A percentile compares a stretch with the other conserved stretches of the same genome.
These are phyloP conservation scores for Alternaria angustiovoidea DNA, from an alignment of 2,329 filamentous ascomycete genomes.

Conservation along the genomic window DNA sequence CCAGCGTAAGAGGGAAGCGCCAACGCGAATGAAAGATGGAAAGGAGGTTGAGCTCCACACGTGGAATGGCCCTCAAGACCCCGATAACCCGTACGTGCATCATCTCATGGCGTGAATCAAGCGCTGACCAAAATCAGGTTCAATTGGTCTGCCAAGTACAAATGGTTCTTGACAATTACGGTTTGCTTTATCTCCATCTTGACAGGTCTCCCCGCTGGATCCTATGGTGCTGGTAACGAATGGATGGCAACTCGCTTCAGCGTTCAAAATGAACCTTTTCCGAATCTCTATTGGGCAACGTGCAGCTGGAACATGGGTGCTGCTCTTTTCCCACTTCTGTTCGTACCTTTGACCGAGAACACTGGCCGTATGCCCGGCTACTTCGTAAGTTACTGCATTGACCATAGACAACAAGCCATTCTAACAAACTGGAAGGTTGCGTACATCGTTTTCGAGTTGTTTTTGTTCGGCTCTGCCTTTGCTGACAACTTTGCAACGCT, in stretches of 20 bases:
- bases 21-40: conserved; percentile 21
- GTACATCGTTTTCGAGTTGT: conserved; percentile 54
- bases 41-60: conserved; percentile 36
- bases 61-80: conserved; percentile 34
- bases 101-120: no score
- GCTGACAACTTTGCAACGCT: conserved; percentile 56
- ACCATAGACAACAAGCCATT: not conserved
- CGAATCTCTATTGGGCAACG: conserved; percentile 50
- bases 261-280: conserved; percentile 49
- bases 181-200: conserved; percentile 56
- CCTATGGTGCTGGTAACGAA: conserved; percentile 49
- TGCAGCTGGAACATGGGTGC: conserved; percentile 53
- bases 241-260: conserved; percentile 49
- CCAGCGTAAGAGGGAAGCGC: conserved; percentile 11
- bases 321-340: conserved; percentile 51
- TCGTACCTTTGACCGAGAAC: conserved; percentile 54
- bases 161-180: conserved; percentile 53
- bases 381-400: conserved; percentile 35
- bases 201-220: conserved; percentile 53
- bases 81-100: conserved; percentile 32
- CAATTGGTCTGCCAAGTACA: conserved; percentile 53
- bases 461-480: conserved; percentile 54
- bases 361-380: conserved; percentile 57
- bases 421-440: conserved; percentile 28
- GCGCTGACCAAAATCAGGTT: conserved; percentile 33